Conservation (phyloP, 2,329 filamentous ascomycete species). For the Nigrospora oryzae region DNA sequence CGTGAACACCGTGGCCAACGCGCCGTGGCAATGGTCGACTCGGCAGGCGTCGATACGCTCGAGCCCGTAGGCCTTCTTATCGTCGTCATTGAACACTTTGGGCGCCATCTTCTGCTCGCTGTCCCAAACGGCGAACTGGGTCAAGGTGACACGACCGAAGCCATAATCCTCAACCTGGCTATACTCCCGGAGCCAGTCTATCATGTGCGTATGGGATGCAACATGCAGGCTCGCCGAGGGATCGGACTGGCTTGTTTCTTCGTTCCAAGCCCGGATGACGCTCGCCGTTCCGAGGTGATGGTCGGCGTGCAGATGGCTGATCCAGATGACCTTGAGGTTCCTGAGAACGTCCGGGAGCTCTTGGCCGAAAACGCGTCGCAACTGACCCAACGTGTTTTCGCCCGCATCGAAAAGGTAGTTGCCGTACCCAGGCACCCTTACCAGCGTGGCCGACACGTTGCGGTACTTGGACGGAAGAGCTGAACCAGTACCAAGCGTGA, state of each 20-base stretch:
- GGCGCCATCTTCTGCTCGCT: conserved; percentile 5
- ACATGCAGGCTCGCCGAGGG: conserved; percentile 46
- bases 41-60: conserved; percentile 53
- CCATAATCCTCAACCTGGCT: conserved; percentile 69
- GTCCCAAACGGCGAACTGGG: conserved; percentile 2
- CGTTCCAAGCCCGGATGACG: conserved; percentile 76
- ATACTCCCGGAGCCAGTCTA: conserved; percentile 72
- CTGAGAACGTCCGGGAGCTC: conserved; percentile 65
- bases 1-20: conserved; percentile 69
- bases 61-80: conserved; percentile 50
- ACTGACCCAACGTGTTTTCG: conserved; percentile 84
- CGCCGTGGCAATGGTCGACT: conserved; percentile 73
- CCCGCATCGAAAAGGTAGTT: conserved; percentile 87
- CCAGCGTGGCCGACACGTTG: conserved; percentile 83
- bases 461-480: conserved; percentile 86
- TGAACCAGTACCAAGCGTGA: conserved; percentile 85
- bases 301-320: conserved; percentile 93
- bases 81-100: conserved; percentile 22
- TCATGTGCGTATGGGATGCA: conserved; percentile 63
- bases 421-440: conserved; percentile 78
- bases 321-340: conserved; percentile 77
- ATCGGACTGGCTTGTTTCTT: conserved; percentile 31
- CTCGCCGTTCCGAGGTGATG: conserved; percentile 83
- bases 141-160: conserved; percentile 37
- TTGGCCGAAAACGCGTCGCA: conserved; percentile 63